Evolutionary conservation across 2,329 filamentous ascomycete species (phyloP), one percentile per base, ranked within the genome.

Genomic region (Lizonia empirigonia): DNA sequence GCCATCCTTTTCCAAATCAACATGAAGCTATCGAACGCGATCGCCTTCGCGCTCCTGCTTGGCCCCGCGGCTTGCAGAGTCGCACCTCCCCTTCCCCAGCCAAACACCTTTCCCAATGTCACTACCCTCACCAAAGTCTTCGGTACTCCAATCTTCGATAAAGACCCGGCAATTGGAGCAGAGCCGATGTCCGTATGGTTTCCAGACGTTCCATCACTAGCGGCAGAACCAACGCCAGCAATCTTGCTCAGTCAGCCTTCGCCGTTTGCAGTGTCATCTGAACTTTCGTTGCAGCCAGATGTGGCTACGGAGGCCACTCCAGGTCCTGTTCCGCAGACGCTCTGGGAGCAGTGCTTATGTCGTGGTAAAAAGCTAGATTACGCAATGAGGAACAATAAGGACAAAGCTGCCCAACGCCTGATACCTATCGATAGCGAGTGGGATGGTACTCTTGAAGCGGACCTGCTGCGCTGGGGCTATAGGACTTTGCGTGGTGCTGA

Each of bases 381-480:
- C 34, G 27, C 6, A 22, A 50, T 12, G 36, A 50, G 19, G 48
- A 45, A n/a, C n/a, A 18, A 50, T 29, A 7, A 40, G 40, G 5
- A 20, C 15, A 16, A 32, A 40, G 2, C 33, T 29, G 18, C 35
- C 44, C 10, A 34, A 5, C 9, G n/a, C n/a, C n/a, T n/a, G n/a
- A n/a, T n/a, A n/a, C n/a, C 22, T 10, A 44, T 50, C 29, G 29
- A 45, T n/a, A 50, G 48, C 30, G 27, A 38, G 2, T 50, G 42
- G 27, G 40, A 44, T n/a, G 48, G 48, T 2, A 45, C 34, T 1
- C 38, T 50, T 27, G 35, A 50, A 37, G 19, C 9, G 2, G 40
- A 50, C 7, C 10, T 50, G 7, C 29, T 39, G 18, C 24, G 24
- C 10, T 50, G 48, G 48, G 48, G 40, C 2, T 50, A 50, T 10